A percentile compares a stretch with the other conserved stretches of the same genome.
Evolutionary conservation across 257 asterid species (phyloP).

Genomic region (Vinca minor): DNA sequence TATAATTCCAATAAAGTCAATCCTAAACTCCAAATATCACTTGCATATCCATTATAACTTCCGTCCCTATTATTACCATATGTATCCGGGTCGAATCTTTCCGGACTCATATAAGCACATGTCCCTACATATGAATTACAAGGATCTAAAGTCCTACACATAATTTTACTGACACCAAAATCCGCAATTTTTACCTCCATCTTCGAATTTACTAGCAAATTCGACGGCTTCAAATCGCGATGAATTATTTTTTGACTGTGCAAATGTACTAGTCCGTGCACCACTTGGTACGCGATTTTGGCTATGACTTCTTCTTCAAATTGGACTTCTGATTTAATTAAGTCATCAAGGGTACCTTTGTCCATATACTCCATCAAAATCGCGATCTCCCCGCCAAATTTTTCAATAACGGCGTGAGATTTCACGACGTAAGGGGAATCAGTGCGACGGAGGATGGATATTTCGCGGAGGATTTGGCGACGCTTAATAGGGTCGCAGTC

Average conservation of each 20-base stretch:
- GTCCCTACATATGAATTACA: conserved; percentile 90
- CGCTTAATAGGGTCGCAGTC: conserved; percentile 65
- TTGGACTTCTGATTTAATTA: conserved; percentile 32
- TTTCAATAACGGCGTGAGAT: conserved; percentile 65
- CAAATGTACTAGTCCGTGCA: conserved; percentile 53
- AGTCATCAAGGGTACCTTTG: conserved; percentile 57
- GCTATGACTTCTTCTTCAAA: conserved; percentile 47
- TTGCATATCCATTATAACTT: conserved; percentile 71
- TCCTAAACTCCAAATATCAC: conserved; percentile 89
- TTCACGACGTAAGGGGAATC: conserved; percentile 71
- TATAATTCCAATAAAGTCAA: conserved; percentile 59
- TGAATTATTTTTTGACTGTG: conserved; percentile 75
- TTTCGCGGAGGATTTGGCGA: conserved; percentile 80
- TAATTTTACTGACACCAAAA: conserved; percentile 81
- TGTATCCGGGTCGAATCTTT: conserved; percentile 78
- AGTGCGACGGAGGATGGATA: conserved; percentile 72
- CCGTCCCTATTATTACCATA: conserved; percentile 37
- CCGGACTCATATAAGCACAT: conserved; percentile 98
- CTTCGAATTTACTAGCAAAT: conserved; percentile 44
- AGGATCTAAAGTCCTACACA: conserved; percentile 66
- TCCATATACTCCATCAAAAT: conserved; percentile 84
- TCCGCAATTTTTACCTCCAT: conserved; percentile 75
- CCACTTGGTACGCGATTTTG: conserved; percentile 49
- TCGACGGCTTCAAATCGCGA: conserved; percentile 73
- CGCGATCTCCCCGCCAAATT: conserved; percentile 71